Evolutionary conservation across 352 stramenopile genomes (phyloP), one percentile per base, ranked within the genome.

Genomic region (Pythium brassicae): DNA sequence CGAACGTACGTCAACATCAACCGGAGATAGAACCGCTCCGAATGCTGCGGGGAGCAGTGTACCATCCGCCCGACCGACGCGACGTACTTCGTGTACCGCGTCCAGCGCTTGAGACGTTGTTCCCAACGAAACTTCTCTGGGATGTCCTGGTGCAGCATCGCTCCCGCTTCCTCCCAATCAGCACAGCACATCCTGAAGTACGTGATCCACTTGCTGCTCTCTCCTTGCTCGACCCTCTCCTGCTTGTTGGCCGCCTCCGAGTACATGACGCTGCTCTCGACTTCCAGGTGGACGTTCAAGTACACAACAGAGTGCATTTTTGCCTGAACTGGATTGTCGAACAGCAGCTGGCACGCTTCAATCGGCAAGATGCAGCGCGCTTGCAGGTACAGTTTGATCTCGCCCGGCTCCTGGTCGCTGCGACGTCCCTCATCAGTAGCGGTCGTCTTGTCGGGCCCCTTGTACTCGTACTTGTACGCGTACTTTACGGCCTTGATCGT

Each of bases 301-400:
- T 51, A n/a, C 3, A 60, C 44, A 29, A 66, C 63, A 11, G 29
- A 54, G 44, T 61, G 63, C 5, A 51, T 68, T 20, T 57, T 62
- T 9, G 48, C 55, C 54, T 79, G 60, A 26, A 55, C 63, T 22
- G 58, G 25, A 37, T 58, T 65, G 7, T 56, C 50, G 25, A 76
- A 57, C 2, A 77, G 26, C 4, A 61, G 55, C 43, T 60, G 50
- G 26, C 60, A 73, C 9, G 58, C 57, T 29, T 83, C 67, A 6
- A 71, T 37, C 0, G 67, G 61, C 7, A 61, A 69, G 14, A 83
- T 67, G 35, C 74, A 78, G 0, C 69, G 48, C 3, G 50, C 67
- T 0, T 50, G 63, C 0, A 76, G 29, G 22, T 69, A 76, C 15
- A 45, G 35, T 1, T 53, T 17, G 11, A 75, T 62, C 34, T 83